Percentiles rank a stretch among this genome's conserved stretches.
These are phyloP conservation scores for Millerozyma miso DNA, from an alignment of 805 yeast species.

Conservation along the genomic window DNA sequence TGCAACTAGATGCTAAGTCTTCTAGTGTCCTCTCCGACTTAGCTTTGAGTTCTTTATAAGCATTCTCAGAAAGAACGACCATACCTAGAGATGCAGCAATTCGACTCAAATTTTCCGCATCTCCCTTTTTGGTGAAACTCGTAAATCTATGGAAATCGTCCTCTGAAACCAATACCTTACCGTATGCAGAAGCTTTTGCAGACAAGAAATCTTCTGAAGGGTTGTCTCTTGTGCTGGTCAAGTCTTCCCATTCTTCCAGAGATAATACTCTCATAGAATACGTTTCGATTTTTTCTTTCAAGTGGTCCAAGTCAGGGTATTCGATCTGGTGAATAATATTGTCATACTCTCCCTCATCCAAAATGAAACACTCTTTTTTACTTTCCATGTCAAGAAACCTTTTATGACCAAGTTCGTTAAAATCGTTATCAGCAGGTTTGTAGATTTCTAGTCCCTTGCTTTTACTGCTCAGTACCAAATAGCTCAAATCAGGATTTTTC, in stretches of 20 bases:
- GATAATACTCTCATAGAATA: background rate
- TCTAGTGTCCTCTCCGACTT: conserved; percentile 5
- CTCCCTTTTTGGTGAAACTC: conserved; percentile 1
- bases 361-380: background rate
- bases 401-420: background rate
- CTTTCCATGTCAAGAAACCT: background rate
- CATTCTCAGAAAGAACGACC: conserved; percentile 5
- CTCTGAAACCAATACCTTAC: conserved; percentile 9
- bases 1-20: conserved; percentile 2
- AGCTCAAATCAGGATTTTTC: conserved; percentile 18
- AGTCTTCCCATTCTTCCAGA: conserved; percentile 5
- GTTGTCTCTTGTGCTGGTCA: conserved; percentile 6
- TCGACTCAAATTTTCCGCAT: conserved; percentile 1
- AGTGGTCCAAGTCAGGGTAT: conserved; percentile 15
- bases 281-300: background rate
- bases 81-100: conserved; percentile 7
- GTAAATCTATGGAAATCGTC: conserved; percentile 10
- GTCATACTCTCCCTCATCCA: conserved; percentile 9
- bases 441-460: conserved; percentile 3
- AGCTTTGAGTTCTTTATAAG: conserved; percentile 2
- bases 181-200: conserved; percentile 17
- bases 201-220: conserved; percentile 19
- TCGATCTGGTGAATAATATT: conserved; percentile 4
- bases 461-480: conserved; percentile 12
- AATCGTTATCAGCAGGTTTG: background rate